Percentiles rank a stretch among this genome's conserved stretches.
These are phyloP conservation scores for Hirschioporus abietinus DNA, from an alignment of 768 basidiomycete species.

Conservation along the genomic window DNA sequence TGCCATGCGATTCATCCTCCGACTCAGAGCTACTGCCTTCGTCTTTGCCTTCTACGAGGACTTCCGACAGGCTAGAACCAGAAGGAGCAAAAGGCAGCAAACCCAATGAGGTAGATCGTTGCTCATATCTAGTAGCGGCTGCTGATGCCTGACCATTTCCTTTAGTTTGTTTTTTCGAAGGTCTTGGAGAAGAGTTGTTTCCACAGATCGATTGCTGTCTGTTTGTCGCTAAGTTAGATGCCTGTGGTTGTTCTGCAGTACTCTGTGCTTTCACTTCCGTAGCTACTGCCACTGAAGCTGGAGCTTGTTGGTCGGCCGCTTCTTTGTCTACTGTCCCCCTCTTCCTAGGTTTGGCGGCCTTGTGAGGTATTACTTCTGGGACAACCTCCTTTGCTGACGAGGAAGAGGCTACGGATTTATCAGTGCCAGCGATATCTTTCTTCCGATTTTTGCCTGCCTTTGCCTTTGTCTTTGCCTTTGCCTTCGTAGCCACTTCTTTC, in stretches of 20 bases:
- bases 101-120: background rate
- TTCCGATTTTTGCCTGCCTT: background rate
- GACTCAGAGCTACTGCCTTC: slow-evolving; percentile 37
- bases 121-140: background rate
- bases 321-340: background rate
- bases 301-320: background rate
- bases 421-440: background rate
- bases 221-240: background rate
- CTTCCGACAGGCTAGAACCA: slow-evolving; percentile 30
- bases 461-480: background rate
- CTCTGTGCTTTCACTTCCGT: background rate
- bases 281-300: too few relatives aligned
- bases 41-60: slow-evolving; percentile 29
- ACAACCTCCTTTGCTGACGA: background rate
- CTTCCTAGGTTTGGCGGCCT: background rate
- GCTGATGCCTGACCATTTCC: background rate
- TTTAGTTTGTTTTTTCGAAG: background rate
- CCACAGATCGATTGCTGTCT: background rate
- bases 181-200: background rate
- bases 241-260: background rate
- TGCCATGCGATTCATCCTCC: slow-evolving; percentile 11
- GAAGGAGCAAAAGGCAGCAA: slow-evolving; percentile 21
- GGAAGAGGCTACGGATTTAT: background rate
- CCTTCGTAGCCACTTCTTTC: background rate
- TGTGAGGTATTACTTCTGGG: background rate